Percentiles rank a stretch among this genome's conserved stretches.
Conservation (phyloP, 2,329 filamentous ascomycete species). For the Clathrospora elynae region DNA sequence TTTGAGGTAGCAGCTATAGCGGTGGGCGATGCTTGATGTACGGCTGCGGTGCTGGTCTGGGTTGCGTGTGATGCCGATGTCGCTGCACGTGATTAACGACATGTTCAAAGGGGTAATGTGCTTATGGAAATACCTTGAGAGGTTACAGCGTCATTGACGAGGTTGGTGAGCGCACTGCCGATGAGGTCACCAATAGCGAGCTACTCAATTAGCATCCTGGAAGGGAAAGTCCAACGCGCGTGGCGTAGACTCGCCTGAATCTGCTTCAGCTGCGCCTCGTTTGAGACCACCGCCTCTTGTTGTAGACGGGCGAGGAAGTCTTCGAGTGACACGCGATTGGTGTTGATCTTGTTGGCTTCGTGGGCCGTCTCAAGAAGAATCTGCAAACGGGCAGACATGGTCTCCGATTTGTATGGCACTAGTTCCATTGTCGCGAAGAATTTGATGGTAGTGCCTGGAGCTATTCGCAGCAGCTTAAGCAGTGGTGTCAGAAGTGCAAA, state of each 20-base stretch:
- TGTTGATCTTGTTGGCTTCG: neutral
- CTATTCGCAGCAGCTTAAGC: no score
- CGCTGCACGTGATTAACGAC: neutral
- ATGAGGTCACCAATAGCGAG: no score
- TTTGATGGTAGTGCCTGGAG: neutral
- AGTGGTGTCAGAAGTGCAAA: no score
- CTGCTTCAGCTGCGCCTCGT: neutral
- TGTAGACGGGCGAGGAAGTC: slow-evolving; percentile 4
- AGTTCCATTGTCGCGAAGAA: no score
- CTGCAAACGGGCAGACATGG: no score
- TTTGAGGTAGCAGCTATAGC: no score
- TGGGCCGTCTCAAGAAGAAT: neutral
- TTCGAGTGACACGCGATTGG: neutral
- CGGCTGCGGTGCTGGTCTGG: neutral
- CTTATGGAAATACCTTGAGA: neutral
- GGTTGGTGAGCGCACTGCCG: neutral
- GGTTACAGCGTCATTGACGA: neutral
- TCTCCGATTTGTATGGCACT: no score
- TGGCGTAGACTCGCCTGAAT: neutral
- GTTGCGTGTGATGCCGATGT: neutral
- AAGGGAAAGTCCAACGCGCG: no score
- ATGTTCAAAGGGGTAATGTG: no score
- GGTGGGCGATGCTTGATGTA: no score
- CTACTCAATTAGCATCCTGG: slow-evolving; percentile 5
- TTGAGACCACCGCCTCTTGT: neutral